Evolutionary conservation across 2,329 filamentous ascomycete species (phyloP).

Genomic region (Penicillium frequentans): DNA sequence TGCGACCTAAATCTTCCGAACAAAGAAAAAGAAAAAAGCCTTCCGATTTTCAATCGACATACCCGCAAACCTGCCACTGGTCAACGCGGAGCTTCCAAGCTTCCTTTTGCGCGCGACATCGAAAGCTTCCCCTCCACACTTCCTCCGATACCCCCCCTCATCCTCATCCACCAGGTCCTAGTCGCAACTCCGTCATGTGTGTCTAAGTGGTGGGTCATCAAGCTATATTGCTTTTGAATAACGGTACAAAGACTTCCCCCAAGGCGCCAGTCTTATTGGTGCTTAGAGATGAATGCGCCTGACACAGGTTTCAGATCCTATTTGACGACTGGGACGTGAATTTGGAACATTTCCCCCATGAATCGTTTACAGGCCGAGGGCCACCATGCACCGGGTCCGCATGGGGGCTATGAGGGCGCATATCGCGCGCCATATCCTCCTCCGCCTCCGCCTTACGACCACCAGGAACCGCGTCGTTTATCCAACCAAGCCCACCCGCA

Average conservation of each 20-base stretch:
- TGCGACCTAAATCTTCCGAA: conserved; percentile 2
- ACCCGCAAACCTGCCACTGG: not conserved
- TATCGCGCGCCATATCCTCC: conserved; percentile 30
- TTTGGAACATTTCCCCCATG: conserved; percentile 17
- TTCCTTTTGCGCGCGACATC: not conserved
- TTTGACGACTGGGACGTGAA: not conserved
- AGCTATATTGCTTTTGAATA: conserved; percentile 11
- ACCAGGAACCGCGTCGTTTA: conserved; percentile 30
- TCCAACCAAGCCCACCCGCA: conserved; percentile 27
- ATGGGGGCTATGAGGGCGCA: conserved; percentile 30
- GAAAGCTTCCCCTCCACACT: conserved; percentile 1
- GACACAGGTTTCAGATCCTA: conserved; percentile 4
- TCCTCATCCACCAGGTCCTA: not conserved
- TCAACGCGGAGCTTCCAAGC: not conserved
- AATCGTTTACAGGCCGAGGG: conserved; percentile 35
- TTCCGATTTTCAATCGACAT: not conserved
- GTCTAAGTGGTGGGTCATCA: conserved; percentile 3
- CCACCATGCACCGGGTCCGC: conserved; percentile 26
- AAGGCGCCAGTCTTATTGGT: not conserved
- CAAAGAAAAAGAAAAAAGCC: not conserved
- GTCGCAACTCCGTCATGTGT: conserved; percentile 10
- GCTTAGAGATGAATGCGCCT: conserved; percentile 5
- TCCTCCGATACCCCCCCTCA: not conserved
- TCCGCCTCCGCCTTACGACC: conserved; percentile 23
- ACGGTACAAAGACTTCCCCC: not conserved